These are phyloP conservation scores for Pythium diclinum DNA, from an alignment of 352 stramenopile genomes.

Conservation along the genomic window DNA sequence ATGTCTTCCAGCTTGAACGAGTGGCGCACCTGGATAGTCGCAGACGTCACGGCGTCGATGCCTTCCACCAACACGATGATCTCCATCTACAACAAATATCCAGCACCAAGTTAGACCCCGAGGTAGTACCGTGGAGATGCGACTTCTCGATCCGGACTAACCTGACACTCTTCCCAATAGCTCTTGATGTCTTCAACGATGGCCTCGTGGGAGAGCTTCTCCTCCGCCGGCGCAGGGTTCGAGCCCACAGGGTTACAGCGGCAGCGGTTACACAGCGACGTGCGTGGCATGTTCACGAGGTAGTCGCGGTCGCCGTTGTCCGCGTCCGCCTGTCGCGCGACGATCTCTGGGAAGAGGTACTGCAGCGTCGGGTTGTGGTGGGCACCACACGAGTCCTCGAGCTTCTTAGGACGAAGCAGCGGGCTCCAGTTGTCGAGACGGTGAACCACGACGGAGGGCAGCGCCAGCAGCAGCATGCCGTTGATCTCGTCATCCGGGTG, in stretches of 20 bases:
- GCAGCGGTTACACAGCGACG: slow-evolving; percentile 41
- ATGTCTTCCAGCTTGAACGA: slow-evolving; percentile 94
- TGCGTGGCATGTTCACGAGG: slow-evolving; percentile 28
- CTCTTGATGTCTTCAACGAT: slow-evolving; percentile 58
- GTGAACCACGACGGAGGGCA: slow-evolving; percentile 93
- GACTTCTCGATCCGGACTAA: too few relatives aligned
- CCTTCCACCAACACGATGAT: slow-evolving; percentile 96
- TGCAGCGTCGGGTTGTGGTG: slow-evolving; percentile 62
- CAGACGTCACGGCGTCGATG: slow-evolving; percentile 93
- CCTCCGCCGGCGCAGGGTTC: slow-evolving; percentile 19
- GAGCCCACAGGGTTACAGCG: slow-evolving; percentile 29
- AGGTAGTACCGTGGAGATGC: too few relatives aligned
- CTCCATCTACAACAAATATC: slow-evolving; percentile 91
- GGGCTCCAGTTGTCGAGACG: slow-evolving; percentile 91
- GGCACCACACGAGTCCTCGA: slow-evolving; percentile 34
- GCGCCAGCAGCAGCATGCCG: slow-evolving; percentile 83
- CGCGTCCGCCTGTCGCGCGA: slow-evolving; percentile 52
- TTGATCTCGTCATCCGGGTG: slow-evolving; percentile 92
- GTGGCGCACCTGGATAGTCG: slow-evolving; percentile 94
- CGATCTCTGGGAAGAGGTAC: slow-evolving; percentile 70
- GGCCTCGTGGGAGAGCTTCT: slow-evolving; percentile 29
- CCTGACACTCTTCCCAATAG: slow-evolving; percentile 75
- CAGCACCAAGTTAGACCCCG: too few relatives aligned
- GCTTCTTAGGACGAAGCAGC: slow-evolving; percentile 72
- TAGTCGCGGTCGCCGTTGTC: slow-evolving; percentile 66